These are phyloP conservation scores for Teratosphaeria nubilosa DNA, from an alignment of 2,329 filamentous ascomycete species.

Conservation along the genomic window DNA sequence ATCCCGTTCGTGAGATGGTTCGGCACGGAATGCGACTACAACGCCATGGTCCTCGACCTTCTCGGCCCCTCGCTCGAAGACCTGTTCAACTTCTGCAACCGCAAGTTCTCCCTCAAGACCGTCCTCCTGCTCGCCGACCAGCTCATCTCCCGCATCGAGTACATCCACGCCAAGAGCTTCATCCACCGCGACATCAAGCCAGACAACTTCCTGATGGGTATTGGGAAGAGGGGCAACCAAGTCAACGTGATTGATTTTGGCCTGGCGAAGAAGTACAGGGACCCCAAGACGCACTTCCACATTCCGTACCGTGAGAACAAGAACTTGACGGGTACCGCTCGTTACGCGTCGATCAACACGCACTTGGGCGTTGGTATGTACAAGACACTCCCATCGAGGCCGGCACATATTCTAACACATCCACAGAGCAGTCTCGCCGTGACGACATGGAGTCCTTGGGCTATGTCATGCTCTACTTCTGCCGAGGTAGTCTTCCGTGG, in stretches of 20 bases:
- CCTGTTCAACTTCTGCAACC: constrained; percentile 99
- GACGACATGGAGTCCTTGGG: constrained; percentile 99
- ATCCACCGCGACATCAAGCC: constrained; percentile 99
- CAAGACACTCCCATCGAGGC: neutral
- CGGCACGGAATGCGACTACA: constrained; percentile 98
- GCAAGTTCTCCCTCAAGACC: constrained; percentile 98
- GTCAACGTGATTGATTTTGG: constrained; percentile 99
- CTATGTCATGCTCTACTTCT: constrained; percentile 99
- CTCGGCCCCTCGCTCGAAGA: constrained; percentile 94
- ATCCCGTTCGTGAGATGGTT: constrained; percentile 99
- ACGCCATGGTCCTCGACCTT: constrained; percentile 97
- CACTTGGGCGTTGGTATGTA: constrained; percentile 76
- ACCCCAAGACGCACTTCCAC: constrained; percentile 99
- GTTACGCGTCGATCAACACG: constrained; percentile 98
- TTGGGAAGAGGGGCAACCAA: constrained; percentile 97
- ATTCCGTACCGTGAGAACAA: constrained; percentile 99
- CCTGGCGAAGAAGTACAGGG: constrained; percentile 98
- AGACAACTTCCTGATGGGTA: constrained; percentile 99
- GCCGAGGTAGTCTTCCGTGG: constrained; percentile 96
- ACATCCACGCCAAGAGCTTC: constrained; percentile 99
- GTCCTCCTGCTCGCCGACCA: constrained; percentile 93
- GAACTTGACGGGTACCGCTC: constrained; percentile 97
- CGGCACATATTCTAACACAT: constrained; percentile 3
- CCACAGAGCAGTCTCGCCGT: constrained; percentile 84
- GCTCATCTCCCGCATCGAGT: constrained; percentile 97